These are phyloP conservation scores for Colletotrichum tropicicola DNA, from an alignment of 2,329 filamentous ascomycete genomes.

Conservation along the genomic window DNA sequence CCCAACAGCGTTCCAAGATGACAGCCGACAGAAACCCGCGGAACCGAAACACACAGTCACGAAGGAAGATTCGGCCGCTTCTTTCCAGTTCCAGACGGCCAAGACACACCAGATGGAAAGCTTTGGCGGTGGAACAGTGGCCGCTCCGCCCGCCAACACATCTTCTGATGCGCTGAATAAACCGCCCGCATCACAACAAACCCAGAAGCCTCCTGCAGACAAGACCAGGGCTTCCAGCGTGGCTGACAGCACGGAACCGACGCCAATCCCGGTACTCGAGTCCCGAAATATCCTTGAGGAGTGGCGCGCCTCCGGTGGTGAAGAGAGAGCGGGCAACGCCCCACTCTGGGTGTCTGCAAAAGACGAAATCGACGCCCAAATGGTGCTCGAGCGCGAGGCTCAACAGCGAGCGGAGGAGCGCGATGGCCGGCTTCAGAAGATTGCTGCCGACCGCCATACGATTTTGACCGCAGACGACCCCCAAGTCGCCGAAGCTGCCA, in stretches of 20 bases:
- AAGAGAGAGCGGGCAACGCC: background rate
- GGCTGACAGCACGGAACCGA: slow-evolving; percentile 23
- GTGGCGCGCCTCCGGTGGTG: background rate
- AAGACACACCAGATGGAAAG: slow-evolving; percentile 45
- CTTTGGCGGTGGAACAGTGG: slow-evolving; percentile 36
- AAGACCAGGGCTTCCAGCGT: slow-evolving; percentile 13
- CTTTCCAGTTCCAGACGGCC: slow-evolving; percentile 52
- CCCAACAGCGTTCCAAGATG: slow-evolving; percentile 48
- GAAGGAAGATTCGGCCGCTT: slow-evolving; percentile 30
- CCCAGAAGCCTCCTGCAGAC: background rate
- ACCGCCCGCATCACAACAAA: slow-evolving; percentile 41
- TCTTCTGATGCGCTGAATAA: slow-evolving; percentile 53
- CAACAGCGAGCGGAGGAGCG: too few relatives aligned
- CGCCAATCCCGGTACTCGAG: slow-evolving; percentile 1
- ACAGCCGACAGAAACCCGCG: slow-evolving; percentile 19
- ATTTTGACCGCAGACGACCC: slow-evolving; percentile 10
- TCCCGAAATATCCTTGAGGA: background rate
- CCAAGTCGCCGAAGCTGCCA: slow-evolving; percentile 16
- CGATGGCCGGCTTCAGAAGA: too few relatives aligned
- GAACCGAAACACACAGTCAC: slow-evolving; percentile 2
- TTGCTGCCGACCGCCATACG: background rate
- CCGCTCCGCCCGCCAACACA: slow-evolving; percentile 50
- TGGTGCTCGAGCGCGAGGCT: background rate
- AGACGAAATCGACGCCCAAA: background rate
- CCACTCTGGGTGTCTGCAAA: background rate